Conservation (phyloP, 2,329 filamentous ascomycete species). For the Apiospora phragmitis region DNA sequence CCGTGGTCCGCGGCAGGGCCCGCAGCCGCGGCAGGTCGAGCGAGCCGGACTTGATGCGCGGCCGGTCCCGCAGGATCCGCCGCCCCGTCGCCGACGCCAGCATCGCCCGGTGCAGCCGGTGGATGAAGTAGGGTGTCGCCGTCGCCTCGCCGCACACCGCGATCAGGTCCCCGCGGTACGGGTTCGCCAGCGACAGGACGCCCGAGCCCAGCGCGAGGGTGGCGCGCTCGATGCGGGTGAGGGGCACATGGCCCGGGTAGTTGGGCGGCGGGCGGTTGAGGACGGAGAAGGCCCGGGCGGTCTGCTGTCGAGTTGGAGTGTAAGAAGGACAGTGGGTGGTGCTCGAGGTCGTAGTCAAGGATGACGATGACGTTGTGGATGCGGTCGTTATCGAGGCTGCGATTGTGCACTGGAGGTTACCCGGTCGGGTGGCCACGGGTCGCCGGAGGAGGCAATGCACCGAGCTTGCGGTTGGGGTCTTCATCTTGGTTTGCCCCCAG, state of each 20-base stretch:
- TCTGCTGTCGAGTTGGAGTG: neutral
- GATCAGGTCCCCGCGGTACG: conserved; percentile 86
- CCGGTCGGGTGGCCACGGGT: neutral
- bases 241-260: conserved; percentile 89
- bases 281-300: conserved; percentile 64
- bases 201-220: conserved; percentile 68
- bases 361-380: conserved; percentile 18
- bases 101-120: conserved; percentile 90
- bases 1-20: conserved; percentile 66
- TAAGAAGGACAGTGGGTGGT: neutral
- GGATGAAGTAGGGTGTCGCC: conserved; percentile 91
- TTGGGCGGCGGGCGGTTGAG: conserved; percentile 82
- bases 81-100: conserved; percentile 80
- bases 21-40: conserved; percentile 69
- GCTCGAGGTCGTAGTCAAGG: neutral
- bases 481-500: neutral
- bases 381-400: neutral
- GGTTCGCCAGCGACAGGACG: conserved; percentile 67
- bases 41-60: conserved; percentile 79
- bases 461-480: neutral
- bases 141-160: conserved; percentile 93
- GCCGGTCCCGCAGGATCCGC: conserved; percentile 85
- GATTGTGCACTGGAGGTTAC: neutral
- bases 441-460: conserved; percentile 1
- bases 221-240: conserved; percentile 75